Percentiles rank a stretch among this genome's conserved stretches.
phyloP scores from a whole-genome alignment of 148 eudicot genomes.

The Bassia scoparia region DNA sequence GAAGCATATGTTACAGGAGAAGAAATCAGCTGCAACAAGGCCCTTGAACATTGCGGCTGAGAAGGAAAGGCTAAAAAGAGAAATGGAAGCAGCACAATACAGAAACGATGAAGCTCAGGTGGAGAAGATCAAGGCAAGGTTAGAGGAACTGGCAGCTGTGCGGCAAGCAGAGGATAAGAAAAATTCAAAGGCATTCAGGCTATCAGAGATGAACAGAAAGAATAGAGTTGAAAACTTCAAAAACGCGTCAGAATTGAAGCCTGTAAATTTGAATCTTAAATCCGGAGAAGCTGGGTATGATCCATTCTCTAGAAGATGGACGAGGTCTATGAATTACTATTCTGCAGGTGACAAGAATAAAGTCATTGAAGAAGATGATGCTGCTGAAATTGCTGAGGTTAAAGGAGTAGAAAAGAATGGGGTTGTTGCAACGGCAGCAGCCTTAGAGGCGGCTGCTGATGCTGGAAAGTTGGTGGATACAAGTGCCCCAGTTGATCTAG shows the following conservation, averaged over 20 bases:
- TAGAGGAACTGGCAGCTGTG: constrained; percentile 69
- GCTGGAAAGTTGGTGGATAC: constrained; percentile 97
- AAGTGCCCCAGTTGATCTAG: constrained; percentile 83
- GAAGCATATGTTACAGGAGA: constrained; percentile 89
- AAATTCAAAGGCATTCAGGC: constrained; percentile 66
- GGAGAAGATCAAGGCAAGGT: constrained; percentile 66
- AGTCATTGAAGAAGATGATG: constrained; percentile 18
- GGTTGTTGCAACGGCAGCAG: constrained; percentile 67
- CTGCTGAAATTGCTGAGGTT: constrained; percentile 21
- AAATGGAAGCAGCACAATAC: constrained; percentile 71
- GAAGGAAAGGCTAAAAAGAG: constrained; percentile 79
- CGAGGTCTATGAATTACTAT: constrained; percentile 82
- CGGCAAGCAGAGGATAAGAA: constrained; percentile 53
- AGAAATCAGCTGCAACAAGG: constrained; percentile 82
- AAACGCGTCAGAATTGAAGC: constrained; percentile 78
- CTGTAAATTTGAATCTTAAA: constrained; percentile 50
- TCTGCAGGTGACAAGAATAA: constrained; percentile 39
- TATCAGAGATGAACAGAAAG: constrained; percentile 87
- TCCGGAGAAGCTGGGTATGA: constrained; percentile 97
- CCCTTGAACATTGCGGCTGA: constrained; percentile 94
- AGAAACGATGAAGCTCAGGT: constrained; percentile 70
- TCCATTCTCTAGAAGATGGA: constrained; percentile 98
- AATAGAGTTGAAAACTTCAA: constrained; percentile 90
- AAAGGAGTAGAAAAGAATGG: constrained; percentile 36
- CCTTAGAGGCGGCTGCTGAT: constrained; percentile 84